These are phyloP conservation scores for Trypanosoma avium DNA, from an alignment of 208 protist species.

Conservation along the genomic window DNA sequence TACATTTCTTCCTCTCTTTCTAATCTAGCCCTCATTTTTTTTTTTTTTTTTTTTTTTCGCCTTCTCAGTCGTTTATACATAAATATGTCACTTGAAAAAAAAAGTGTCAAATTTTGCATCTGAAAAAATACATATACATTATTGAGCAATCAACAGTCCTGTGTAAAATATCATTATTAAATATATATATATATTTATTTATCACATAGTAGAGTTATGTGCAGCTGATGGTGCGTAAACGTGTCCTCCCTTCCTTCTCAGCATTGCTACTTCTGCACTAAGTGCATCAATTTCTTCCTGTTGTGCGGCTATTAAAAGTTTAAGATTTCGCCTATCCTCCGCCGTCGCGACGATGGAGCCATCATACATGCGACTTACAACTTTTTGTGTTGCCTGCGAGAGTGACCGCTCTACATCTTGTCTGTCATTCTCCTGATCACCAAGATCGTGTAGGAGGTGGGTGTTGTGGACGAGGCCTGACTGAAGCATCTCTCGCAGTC, in stretches of 20 bases:
- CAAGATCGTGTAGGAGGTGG: conserved; percentile 83
- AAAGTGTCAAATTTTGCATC: background rate
- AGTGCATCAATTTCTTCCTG: conserved; percentile 94
- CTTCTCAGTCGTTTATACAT: background rate
- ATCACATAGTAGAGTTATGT: background rate
- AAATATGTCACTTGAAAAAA: too few relatives aligned
- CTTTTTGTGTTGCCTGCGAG: conserved; percentile 70
- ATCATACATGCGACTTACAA: conserved; percentile 56
- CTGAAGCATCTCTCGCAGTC: conserved; percentile 71
- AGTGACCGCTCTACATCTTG: conserved; percentile 78
- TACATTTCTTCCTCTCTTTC: background rate
- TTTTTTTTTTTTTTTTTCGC: background rate
- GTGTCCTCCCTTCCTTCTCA: conserved; percentile 92
- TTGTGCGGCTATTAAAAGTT: conserved; percentile 87
- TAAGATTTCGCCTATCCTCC: conserved; percentile 74
- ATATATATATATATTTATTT: conserved; percentile 21
- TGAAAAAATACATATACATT: too few relatives aligned
- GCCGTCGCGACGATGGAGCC: conserved; percentile 75
- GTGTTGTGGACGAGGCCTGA: conserved; percentile 78
- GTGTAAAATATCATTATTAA: too few relatives aligned
- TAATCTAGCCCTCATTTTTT: background rate
- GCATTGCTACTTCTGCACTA: conserved; percentile 89
- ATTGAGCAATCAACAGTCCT: too few relatives aligned
- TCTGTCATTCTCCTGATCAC: conserved; percentile 72
- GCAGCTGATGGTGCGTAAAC: conserved; percentile 74